These are phyloP conservation scores for Floccularia luteovirens DNA, from an alignment of 768 basidiomycete genomes.

Conservation along the genomic window DNA sequence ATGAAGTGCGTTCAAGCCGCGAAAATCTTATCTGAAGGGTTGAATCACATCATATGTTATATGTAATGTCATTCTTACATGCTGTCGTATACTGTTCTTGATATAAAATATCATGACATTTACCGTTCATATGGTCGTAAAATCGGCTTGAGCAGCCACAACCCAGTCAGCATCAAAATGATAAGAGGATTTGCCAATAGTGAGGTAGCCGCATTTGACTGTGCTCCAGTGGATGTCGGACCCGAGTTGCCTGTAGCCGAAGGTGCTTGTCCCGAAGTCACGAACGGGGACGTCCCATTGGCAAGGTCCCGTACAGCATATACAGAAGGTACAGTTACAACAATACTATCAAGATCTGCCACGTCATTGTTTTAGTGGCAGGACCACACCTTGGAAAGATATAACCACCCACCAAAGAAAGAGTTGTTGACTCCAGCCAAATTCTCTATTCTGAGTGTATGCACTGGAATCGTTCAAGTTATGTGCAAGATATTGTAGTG, in stretches of 20 bases:
- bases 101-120: too few species aligned
- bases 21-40: too few species aligned
- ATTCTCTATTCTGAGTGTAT: constrained; percentile 30
- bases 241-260: not conserved
- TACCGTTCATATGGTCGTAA: too few species aligned
- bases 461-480: constrained; percentile 29
- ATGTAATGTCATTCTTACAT: too few species aligned
- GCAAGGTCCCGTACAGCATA: constrained; percentile 28
- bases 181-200: too few species aligned
- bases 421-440: constrained; percentile 33
- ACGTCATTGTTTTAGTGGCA: not conserved
- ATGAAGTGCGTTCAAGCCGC: too few species aligned
- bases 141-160: too few species aligned
- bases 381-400: not conserved
- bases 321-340: constrained; percentile 30
- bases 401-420: constrained; percentile 29
- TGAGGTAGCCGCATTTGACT: too few species aligned
- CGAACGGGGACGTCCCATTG: constrained; percentile 13
- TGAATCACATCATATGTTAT: too few species aligned
- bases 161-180: too few species aligned
- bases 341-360: constrained; percentile 36
- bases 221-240: too few species aligned
- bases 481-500: constrained; percentile 32
- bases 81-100: too few species aligned
- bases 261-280: constrained; percentile 5